Base-by-base conservation (phyloP, 768 basidiomycete genomes). In the Calocera viscosa region DNA sequence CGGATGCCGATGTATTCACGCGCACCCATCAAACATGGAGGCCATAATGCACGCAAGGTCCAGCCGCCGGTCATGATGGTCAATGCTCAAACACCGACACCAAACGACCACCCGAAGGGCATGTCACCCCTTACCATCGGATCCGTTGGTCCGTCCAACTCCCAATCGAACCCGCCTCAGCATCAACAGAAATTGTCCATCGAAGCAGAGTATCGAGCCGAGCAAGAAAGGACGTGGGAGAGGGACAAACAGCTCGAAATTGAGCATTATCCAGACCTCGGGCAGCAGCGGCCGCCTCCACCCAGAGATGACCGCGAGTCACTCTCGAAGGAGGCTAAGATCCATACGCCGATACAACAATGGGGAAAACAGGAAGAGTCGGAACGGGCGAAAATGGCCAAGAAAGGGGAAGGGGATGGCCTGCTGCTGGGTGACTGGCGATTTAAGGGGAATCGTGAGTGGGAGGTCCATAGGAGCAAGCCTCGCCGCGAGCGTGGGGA, bases 51-150 rank as follows among this genome's bases (percentile, higher is more conserved):
- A 12, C 12, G 53, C 26, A 26, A 22, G 26, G 53, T 60, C 30
- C 53, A 60, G 53, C 53, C 53, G 19, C 53, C 53, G 24, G 53
- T 60, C 26, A 60, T 60, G 53, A 60, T 60, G 53, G 53, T 60
- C 16, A 60, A 60, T 22, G 14, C 53, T 60, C 53, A 60, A 22
- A 11, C 43, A 8, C 43, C 43, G 43, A 19, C 5, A 19, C 19
- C 43, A 47, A 24, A 47, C 35, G 35, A 19, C 43, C 43, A 47
- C 8, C 43, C 43, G 5, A 38, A 5, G 35, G 35, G 7, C 35
- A 38, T 38, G 35, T 38, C 35, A 38, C 35, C 35, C 5, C 35
- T 38, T 14, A 17, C 8, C 43, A 47, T 19, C 3, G 43, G 8
- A 7, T 19, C 43, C 43, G 19, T 19, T 47, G 24, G 43, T 24